Evolutionary conservation across 1,284 basidiomycete genomes (phyloP).

Genomic region (Cryptococcus floricola): DNA sequence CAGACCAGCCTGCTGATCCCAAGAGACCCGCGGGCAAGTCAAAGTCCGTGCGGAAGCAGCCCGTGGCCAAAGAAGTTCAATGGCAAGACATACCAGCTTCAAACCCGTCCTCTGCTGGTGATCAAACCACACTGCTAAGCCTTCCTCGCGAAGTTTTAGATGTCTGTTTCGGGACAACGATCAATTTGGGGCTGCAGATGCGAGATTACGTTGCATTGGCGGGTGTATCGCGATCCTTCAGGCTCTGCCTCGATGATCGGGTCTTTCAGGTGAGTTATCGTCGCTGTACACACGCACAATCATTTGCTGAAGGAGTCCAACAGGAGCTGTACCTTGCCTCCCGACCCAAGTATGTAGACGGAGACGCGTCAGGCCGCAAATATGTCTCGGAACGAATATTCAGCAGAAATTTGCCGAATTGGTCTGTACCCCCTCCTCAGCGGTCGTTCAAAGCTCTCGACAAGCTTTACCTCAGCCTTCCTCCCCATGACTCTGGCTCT

Average conservation of each 20-base stretch:
- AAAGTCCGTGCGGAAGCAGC: neutral
- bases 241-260: conserved; percentile 13
- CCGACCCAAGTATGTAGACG: neutral
- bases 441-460: neutral
- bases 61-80: conserved; percentile 8
- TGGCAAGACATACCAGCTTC: conserved; percentile 33
- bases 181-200: conserved; percentile 16
- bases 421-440: conserved; percentile 4
- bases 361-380: no score
- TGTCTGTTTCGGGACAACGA: conserved; percentile 14
- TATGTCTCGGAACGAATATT: conserved; percentile 7
- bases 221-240: conserved; percentile 23
- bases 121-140: conserved; percentile 16
- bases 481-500: conserved; percentile 17
- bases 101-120: conserved; percentile 7
- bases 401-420: conserved; percentile 8
- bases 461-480: conserved; percentile 11
- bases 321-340: neutral
- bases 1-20: neutral
- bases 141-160: conserved; percentile 24
- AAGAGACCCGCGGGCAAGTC: no score
- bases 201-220: conserved; percentile 33
- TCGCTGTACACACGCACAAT: neutral
- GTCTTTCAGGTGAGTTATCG: conserved; percentile 20
- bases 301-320: neutral